Evolutionary conservation across 305 asterid genomes (phyloP).

Genomic region (Solanum chacoense): DNA sequence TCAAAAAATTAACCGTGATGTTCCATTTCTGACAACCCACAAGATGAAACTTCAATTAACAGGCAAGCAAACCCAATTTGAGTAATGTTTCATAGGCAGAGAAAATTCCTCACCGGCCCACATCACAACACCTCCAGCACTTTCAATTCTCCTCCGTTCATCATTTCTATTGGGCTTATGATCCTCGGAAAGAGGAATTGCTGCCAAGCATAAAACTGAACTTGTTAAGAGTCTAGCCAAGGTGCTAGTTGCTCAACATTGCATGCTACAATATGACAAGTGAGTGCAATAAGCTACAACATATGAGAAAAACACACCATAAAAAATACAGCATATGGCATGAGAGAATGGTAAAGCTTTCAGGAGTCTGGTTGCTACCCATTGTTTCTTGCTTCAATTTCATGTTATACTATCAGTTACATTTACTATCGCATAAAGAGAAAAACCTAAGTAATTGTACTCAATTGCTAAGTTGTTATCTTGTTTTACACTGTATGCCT

Average conservation of each 20-base stretch:
- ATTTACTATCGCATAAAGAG: background rate
- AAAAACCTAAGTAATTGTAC: background rate
- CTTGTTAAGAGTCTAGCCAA: background rate
- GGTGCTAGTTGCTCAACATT: background rate
- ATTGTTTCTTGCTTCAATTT: background rate
- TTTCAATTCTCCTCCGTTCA: conserved; percentile 95
- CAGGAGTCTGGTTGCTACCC: background rate
- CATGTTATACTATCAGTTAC: background rate
- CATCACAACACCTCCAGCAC: conserved; percentile 97
- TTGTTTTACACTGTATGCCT: background rate
- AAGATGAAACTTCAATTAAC: background rate
- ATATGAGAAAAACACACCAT: background rate
- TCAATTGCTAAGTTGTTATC: background rate
- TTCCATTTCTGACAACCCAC: background rate
- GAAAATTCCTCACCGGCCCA: conserved; percentile 76
- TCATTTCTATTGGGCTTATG: conserved; percentile 96
- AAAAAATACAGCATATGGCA: background rate
- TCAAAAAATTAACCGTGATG: background rate
- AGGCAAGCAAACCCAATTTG: background rate
- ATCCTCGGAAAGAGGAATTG: conserved; percentile 93
- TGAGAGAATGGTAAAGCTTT: background rate
- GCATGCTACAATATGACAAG: background rate
- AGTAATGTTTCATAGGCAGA: background rate
- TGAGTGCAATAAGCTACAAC: background rate
- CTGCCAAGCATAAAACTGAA: conserved; percentile 36